Evolutionary conservation across 371 early-diverging fungal species (phyloP).

Genomic region (Haplosporangium sp.): DNA sequence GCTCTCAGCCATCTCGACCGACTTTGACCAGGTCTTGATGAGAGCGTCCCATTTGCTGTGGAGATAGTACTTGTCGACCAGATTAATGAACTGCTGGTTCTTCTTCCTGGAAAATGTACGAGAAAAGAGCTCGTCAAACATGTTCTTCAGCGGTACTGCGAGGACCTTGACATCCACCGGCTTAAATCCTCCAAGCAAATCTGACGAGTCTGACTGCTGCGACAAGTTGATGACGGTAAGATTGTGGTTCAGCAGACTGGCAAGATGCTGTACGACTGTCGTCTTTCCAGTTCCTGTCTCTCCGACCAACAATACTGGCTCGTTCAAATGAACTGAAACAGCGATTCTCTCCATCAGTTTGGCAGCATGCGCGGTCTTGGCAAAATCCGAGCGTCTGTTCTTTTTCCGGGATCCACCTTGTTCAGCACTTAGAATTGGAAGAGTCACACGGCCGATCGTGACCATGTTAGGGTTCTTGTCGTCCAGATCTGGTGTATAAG

Average conservation of each 20-base stretch:
- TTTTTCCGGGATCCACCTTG: slow-evolving; percentile 34
- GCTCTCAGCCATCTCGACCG: slow-evolving; percentile 44
- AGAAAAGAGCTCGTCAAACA: slow-evolving; percentile 87
- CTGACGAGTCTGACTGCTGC: slow-evolving; percentile 97
- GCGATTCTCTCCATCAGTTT: slow-evolving; percentile 88
- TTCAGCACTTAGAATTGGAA: slow-evolving; percentile 56
- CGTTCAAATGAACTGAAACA: slow-evolving; percentile 81
- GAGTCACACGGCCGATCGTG: slow-evolving; percentile 76
- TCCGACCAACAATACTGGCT: slow-evolving; percentile 96
- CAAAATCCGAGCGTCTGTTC: slow-evolving; percentile 70
- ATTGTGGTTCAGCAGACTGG: slow-evolving; percentile 79
- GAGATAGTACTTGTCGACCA: slow-evolving; percentile 75
- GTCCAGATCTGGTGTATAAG: slow-evolving; percentile 76
- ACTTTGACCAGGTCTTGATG: slow-evolving; percentile 67
- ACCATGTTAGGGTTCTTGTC: slow-evolving; percentile 58
- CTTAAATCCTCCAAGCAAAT: slow-evolving; percentile 98
- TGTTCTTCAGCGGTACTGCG: slow-evolving; percentile 84
- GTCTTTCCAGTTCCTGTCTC: slow-evolving; percentile 99
- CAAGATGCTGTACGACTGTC: slow-evolving; percentile 96
- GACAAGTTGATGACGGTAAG: slow-evolving; percentile 97
- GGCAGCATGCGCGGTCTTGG: slow-evolving; percentile 81
- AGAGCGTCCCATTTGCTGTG: slow-evolving; percentile 87
- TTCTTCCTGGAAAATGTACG: slow-evolving; percentile 89
- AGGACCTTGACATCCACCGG: slow-evolving; percentile 91
- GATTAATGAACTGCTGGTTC: slow-evolving; percentile 88